Percentiles rank a stretch among this genome's conserved stretches.
Conservation (phyloP, 495 filamentous ascomycete species). For the Chaetomium fimeti region DNA sequence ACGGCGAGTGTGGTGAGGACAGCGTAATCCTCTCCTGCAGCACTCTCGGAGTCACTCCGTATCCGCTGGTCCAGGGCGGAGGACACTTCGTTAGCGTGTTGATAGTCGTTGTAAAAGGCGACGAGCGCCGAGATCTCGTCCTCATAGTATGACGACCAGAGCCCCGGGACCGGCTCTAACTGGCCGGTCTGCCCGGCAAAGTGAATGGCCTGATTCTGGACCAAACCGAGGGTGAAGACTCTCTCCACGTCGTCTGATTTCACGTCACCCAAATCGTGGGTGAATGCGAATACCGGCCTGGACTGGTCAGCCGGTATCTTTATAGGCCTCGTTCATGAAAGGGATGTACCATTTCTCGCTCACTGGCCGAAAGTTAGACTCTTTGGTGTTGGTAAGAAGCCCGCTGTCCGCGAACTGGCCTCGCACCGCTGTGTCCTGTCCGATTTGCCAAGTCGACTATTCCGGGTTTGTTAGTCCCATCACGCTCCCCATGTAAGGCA, state of each 20-base stretch:
- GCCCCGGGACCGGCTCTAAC: slow-evolving; percentile 64
- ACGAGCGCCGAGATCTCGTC: slow-evolving; percentile 57
- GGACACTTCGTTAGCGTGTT: slow-evolving; percentile 51
- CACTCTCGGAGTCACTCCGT: slow-evolving; percentile 65
- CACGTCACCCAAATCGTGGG: slow-evolving; percentile 64
- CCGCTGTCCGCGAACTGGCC: slow-evolving; percentile 63
- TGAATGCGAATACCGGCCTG: slow-evolving; percentile 83
- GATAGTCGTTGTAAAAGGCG: slow-evolving; percentile 73
- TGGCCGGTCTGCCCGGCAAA: slow-evolving; percentile 69
- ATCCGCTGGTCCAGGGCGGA: slow-evolving; percentile 67
- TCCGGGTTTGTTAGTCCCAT: slow-evolving; percentile 9
- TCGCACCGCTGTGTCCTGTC: slow-evolving; percentile 63
- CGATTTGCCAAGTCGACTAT: slow-evolving; percentile 61
- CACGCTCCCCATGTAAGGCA: slow-evolving; percentile 3
- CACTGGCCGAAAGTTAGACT: slow-evolving; percentile 65
- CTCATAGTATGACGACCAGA: slow-evolving; percentile 71
- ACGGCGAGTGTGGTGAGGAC: slow-evolving; percentile 82
- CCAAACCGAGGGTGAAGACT: slow-evolving; percentile 78
- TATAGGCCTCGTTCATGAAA: neutral
- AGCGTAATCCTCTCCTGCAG: slow-evolving; percentile 67
- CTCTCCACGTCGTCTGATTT: slow-evolving; percentile 34
- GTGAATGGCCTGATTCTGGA: slow-evolving; percentile 70
- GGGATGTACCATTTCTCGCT: slow-evolving; percentile 59
- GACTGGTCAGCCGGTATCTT: slow-evolving; percentile 22
- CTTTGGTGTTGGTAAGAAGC: slow-evolving; percentile 62